Base-by-base conservation (phyloP, 371 early-diverging fungal species). In the Vairimorpha apis region DNA sequence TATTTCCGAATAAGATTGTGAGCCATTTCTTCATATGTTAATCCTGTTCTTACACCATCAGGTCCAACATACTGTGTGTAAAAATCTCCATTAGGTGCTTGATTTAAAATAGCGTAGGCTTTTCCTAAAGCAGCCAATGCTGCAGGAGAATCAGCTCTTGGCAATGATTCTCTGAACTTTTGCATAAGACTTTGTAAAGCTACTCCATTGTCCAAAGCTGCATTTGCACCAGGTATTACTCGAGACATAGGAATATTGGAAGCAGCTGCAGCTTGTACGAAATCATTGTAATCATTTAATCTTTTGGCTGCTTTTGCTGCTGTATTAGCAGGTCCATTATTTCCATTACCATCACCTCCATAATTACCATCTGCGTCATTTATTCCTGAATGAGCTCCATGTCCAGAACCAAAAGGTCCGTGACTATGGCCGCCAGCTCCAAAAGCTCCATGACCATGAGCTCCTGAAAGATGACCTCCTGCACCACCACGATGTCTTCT, bases 171-270 rank as follows among this genome's bases (percentile, higher is more conserved):
- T 43, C 63, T 38, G 7, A 63, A 27, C 7, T 10, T 2, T 43
- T 63, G 12, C 63, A 63, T 63, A 1, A 37, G 2, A 12, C 23
- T 38, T 43, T 63, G 63, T 1, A 43, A 3, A 5, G 3, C 16
- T 25, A 63, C 8, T 7, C 16, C 16, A 27, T 37, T 63, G 12
- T 63, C 63, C 10, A 63, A 27, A 1, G 1, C 44, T 41, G 63
- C 18, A 63, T 63, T 37, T 2, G 18, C 63, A 43, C 63, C 63
- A 23, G 27, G 5, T 43, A 25, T 63, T 23, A 63, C 63, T 43
- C 25, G 44, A 43, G 23, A 2, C 63, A 63, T 63, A 4, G 63
- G 44, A 41, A 43, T 41, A 38, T 12, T 27, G 10, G 21, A 63
- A 21, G 63, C 44, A 2, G 63, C 63, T 10, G 63, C 38, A 30